A percentile compares a stretch with the other conserved stretches of the same genome.
These are phyloP conservation scores for Fusarium setosum DNA, from an alignment of 2,329 filamentous ascomycete genomes.

Conservation along the genomic window DNA sequence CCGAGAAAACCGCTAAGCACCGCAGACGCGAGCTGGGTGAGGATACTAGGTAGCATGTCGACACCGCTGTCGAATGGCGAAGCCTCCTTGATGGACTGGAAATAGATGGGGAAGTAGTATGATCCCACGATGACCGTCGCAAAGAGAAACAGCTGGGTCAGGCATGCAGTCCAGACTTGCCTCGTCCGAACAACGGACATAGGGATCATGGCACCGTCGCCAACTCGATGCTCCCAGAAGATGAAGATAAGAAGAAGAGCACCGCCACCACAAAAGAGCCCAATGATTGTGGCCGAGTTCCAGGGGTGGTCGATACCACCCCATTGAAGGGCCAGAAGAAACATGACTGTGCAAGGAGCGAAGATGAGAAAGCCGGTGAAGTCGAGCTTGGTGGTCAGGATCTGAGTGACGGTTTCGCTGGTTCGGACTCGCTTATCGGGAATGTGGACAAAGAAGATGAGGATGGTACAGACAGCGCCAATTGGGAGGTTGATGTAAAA, in stretches of 20 bases:
- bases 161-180: constrained; percentile 54
- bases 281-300: constrained; percentile 57
- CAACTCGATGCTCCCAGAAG: constrained; percentile 55
- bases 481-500: constrained; percentile 62
- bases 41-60: constrained; percentile 43
- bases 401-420: constrained; percentile 22
- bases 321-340: constrained; percentile 65
- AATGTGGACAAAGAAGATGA: constrained; percentile 48
- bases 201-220: constrained; percentile 62
- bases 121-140: constrained; percentile 57
- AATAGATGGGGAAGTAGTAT: constrained; percentile 63
- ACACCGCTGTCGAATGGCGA: constrained; percentile 45
- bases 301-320: constrained; percentile 60
- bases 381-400: constrained; percentile 52
- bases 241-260: constrained; percentile 55
- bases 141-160: constrained; percentile 56
- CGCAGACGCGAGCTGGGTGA: constrained; percentile 40
- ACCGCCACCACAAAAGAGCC: constrained; percentile 56
- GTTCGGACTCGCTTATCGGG: constrained; percentile 46
- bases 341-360: constrained; percentile 58
- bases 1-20: constrained; percentile 37
- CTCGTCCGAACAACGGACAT: constrained; percentile 56
- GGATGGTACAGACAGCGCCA: constrained; percentile 49
- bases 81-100: constrained; percentile 57
- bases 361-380: constrained; percentile 56